A percentile compares a stretch with the other conserved stretches of the same genome.
phyloP scores from a whole-genome alignment of 768 basidiomycete species.

The Strobilomyces echinocephalus region DNA sequence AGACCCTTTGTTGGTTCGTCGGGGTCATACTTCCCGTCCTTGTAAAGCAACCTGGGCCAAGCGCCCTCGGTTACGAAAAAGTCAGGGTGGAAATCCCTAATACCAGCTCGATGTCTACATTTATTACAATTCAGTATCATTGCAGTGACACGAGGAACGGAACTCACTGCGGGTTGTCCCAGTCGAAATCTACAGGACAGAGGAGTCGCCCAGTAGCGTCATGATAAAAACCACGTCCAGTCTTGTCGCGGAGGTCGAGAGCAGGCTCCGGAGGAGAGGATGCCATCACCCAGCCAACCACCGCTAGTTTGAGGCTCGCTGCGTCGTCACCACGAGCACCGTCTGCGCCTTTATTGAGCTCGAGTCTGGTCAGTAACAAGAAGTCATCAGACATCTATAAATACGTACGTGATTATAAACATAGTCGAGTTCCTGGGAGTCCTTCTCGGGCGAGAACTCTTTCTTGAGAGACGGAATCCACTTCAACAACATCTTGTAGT shows the following conservation, averaged over 20 bases:
- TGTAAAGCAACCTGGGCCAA: constrained; percentile 1
- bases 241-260: not conserved
- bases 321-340: not conserved
- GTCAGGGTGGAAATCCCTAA: not conserved
- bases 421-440: not conserved
- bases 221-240: not conserved
- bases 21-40: not conserved
- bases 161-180: not conserved
- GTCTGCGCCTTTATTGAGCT: not conserved
- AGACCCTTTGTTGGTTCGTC: not conserved
- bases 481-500: not conserved
- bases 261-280: not conserved
- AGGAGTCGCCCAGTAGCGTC: not conserved
- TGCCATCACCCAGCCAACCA: not conserved
- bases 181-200: not conserved
- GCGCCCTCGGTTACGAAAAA: not conserved
- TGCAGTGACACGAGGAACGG: too few species aligned
- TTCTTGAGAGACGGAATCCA: not conserved
- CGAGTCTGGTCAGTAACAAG: not conserved
- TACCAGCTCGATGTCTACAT: not conserved
- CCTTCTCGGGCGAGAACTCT: not conserved
- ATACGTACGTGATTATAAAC: not conserved
- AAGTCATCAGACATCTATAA: not conserved
- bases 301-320: not conserved
- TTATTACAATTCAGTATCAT: too few species aligned